Percentiles rank a stretch among this genome's conserved stretches.
phyloP scores from a whole-genome alignment of 2,329 filamentous ascomycete species.

The Pseudodiploospora longispora region DNA sequence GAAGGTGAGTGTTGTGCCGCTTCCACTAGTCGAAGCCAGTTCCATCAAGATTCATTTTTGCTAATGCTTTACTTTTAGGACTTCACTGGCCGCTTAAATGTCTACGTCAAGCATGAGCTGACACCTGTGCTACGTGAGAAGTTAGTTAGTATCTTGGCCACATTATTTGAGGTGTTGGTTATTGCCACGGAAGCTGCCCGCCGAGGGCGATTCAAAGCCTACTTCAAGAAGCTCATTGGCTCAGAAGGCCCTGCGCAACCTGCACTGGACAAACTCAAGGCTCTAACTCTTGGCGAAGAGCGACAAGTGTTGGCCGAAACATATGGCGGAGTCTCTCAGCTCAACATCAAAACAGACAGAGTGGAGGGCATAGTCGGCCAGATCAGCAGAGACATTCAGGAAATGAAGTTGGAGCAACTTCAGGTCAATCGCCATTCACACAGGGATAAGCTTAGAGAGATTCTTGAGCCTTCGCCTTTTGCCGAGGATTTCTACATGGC shows the following conservation, averaged over 20 bases:
- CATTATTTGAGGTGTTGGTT: conserved; percentile 37
- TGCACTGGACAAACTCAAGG: conserved; percentile 31
- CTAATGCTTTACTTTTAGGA: conserved; percentile 19
- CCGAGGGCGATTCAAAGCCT: conserved; percentile 32
- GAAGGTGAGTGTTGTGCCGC: conserved; percentile 17
- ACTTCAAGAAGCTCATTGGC: conserved; percentile 31
- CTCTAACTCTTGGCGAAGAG: conserved; percentile 33
- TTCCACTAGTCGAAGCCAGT: background rate
- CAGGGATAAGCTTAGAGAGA: conserved; percentile 29
- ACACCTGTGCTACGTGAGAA: conserved; percentile 30
- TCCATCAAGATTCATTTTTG: background rate
- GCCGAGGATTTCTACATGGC: conserved; percentile 33
- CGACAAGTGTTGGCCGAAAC: conserved; percentile 37
- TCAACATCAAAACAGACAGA: conserved; percentile 28
- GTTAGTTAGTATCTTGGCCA: conserved; percentile 32
- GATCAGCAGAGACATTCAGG: conserved; percentile 26
- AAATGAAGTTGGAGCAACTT: conserved; percentile 25
- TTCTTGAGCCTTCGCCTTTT: conserved; percentile 34
- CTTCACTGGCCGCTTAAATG: conserved; percentile 33
- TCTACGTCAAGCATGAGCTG: conserved; percentile 31
- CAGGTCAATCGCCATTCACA: conserved; percentile 24
- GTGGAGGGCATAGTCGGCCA: conserved; percentile 26
- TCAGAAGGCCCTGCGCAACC: conserved; percentile 31
- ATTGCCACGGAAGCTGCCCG: conserved; percentile 33
- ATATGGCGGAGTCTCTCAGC: conserved; percentile 26